Evolutionary conservation across 1,139 yeast species (phyloP), one percentile per base, ranked within the genome.

Genomic region (Arxiozyma heterogenica): DNA sequence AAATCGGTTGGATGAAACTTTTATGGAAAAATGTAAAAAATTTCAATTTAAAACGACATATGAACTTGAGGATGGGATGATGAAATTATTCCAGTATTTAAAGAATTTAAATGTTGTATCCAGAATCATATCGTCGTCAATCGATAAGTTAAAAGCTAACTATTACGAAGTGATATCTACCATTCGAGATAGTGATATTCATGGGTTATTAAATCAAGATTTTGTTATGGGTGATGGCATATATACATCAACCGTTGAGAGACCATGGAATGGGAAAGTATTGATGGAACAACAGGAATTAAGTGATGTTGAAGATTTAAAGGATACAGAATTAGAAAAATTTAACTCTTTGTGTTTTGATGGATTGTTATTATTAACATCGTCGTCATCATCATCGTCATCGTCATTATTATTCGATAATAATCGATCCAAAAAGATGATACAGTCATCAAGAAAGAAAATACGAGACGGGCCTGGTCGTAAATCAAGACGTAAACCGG

Each of bases 241-340:
- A 46, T n/a, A 50, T 0, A 17, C 56, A 0, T 45, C 55, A 1
- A 52, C 66, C 1, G 54, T 57, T 17, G 59, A 59, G 41, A 61
- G 61, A 4, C 58, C 57, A n/a, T 71, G 73, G 68, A 59, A 57
- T 20, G 74, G 73, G 0, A 57, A 60, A 2, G 23, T 51, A 3
- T 53, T 64, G 0, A 61, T 69, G 68, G 51, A 61, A 50, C 63
- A 66, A 30, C 67, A 64, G 39, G 69, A 56, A 0, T 55, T 72
- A 18, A 70, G 73, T 57, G 74, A 71, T 39, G 63, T 70, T 3
- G 73, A 70, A 18, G 71, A 66, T 15, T 55, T 64, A 15, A 54
- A 52, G 17, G 53, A 53, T 1, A 49, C 51, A 8, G 65, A 64
- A 42, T 23, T 23, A 15, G 25, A 34, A 8, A 6, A 34, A 12